phyloP scores from a whole-genome alignment of 177 flowering plant species.

The Telopea speciosissima region DNA sequence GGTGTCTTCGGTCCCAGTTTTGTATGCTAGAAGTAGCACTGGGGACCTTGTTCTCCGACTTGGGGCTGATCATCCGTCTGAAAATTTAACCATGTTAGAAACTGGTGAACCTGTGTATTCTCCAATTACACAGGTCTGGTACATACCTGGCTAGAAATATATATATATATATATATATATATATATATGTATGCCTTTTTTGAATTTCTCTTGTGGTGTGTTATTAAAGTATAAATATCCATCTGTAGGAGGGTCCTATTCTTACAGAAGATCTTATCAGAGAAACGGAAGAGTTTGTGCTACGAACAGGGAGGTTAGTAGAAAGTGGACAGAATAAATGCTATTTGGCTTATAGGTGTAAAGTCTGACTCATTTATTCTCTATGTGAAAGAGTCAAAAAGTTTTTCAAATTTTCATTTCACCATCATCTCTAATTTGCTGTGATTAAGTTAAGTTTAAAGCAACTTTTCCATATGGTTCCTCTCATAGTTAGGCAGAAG shows the following conservation, averaged over 20 bases:
- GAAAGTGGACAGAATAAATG: conserved; percentile 11
- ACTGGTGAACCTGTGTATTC: conserved; percentile 83
- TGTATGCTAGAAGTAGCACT: conserved; percentile 57
- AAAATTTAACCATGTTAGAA: conserved; percentile 65
- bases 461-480: not conserved
- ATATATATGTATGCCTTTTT: too few relatives aligned
- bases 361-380: not conserved
- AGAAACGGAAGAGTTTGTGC: conserved; percentile 92
- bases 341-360: not conserved
- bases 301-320: conserved; percentile 92
- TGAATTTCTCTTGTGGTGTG: not conserved
- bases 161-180: too few relatives aligned
- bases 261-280: conserved; percentile 87
- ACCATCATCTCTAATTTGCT: not conserved
- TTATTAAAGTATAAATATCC: conserved; percentile 8
- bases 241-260: conserved; percentile 77
- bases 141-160: not conserved
- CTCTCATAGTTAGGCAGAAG: not conserved
- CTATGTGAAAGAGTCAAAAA: not conserved
- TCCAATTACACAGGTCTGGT: conserved; percentile 80
- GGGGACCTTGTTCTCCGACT: conserved; percentile 77
- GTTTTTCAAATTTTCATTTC: too few relatives aligned
- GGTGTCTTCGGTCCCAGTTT: conserved; percentile 22
- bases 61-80: conserved; percentile 59
- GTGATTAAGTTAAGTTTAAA: not conserved